Base-by-base conservation (phyloP, 1,139 yeast genomes). In the Candida glucosophila region DNA sequence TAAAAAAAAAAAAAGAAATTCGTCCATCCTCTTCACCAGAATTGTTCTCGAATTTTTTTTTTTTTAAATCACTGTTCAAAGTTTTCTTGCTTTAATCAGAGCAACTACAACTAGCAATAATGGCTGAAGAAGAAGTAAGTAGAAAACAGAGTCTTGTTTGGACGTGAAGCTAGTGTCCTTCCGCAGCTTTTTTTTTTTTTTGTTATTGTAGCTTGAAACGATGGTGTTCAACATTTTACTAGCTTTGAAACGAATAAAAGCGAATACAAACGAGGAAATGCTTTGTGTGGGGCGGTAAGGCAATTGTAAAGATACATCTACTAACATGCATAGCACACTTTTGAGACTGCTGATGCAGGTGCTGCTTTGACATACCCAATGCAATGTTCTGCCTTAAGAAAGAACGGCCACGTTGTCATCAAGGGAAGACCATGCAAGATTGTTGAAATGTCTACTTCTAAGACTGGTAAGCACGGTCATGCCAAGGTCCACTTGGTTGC, bases 391-490 rank as follows among this genome's bases (percentile, higher is more conserved):
- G 95, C 98, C 49, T 85, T 90, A 69, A 88, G 98, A 77, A 92
- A 90, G 92, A 83, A 77, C 77, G 98, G 98, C 56, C 93, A 85
- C 78, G 98, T 90, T 61, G 93, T 79, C 53, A 90, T 90, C 73
- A 92, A 92, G 77, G 75, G 85, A 58, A 92, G 98, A 78, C 98
- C 98, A 64, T 90, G 98, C 78, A 90, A 90, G 81, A 90, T 90
- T 67, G 92, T 90, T 54, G 98, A 90, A 67, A 90, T 90, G 98
- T 90, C 98, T 42, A 90, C 98, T 58, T 90, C 98, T 57, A 90
- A 90, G 82, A 90, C 98, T 52, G 98, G 98, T 73, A 90, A 90
- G 96, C 98, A 90, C 81, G 98, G 98, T 72, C 98, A 90, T 90
- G 98, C 98, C 64, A 90, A 90, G 79, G 98, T 90, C 67, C 97